phyloP scores from a whole-genome alignment of 805 yeast species.

The Hanseniaspora occidentalis region DNA sequence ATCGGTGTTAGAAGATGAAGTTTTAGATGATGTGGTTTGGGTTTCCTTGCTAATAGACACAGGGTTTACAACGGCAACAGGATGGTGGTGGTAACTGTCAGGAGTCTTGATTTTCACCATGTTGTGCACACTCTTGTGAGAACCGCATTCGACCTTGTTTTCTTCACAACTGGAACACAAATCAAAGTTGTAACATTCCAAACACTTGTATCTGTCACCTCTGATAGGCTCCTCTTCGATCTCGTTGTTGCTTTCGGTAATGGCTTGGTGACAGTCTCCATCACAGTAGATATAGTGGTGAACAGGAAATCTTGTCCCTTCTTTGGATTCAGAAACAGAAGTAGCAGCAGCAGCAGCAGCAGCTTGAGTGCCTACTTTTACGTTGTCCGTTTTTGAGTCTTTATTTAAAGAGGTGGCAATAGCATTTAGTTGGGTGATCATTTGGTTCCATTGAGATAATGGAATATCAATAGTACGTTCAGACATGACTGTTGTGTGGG shows the following conservation, averaged over 20 bases:
- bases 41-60: too few species aligned
- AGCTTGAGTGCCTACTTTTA: not conserved
- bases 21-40: too few species aligned
- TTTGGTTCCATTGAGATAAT: not conserved
- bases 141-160: slow-evolving; percentile 8
- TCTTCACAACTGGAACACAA: slow-evolving; percentile 29
- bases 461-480: not conserved
- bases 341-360: not conserved
- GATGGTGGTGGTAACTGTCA: not conserved
- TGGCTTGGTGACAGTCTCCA: slow-evolving; percentile 14
- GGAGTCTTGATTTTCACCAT: slow-evolving; percentile 13
- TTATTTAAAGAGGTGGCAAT: not conserved
- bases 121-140: slow-evolving; percentile 13
- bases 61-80: not conserved
- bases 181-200: slow-evolving; percentile 37
- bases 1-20: not conserved
- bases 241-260: slow-evolving; percentile 6
- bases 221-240: slow-evolving; percentile 10
- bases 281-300: slow-evolving; percentile 16
- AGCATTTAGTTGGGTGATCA: not conserved
- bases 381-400: not conserved
- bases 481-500: not conserved
- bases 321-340: too few species aligned
- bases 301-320: slow-evolving; percentile 3
- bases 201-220: slow-evolving; percentile 37